Evolutionary conservation across 2,329 filamentous ascomycete genomes (phyloP).

Genomic region (Colletotrichum zoysiae): DNA sequence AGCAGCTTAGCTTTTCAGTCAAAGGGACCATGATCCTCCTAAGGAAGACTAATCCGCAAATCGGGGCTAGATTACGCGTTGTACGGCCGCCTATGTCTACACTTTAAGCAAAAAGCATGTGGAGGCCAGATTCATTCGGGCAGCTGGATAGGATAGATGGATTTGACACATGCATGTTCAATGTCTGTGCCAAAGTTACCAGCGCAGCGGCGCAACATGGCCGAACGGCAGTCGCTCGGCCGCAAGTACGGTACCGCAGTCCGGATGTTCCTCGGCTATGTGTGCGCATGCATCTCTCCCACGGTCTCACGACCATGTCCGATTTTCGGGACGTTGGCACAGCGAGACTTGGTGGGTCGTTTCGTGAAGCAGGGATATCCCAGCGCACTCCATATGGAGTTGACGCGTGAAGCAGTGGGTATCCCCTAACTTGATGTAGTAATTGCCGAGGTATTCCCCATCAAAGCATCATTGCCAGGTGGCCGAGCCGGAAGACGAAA

Average conservation of each 20-base stretch:
- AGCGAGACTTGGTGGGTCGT: conserved; percentile 13
- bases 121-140: not conserved
- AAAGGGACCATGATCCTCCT: not conserved
- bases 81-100: not conserved
- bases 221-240: not conserved
- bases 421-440: conserved; percentile 28
- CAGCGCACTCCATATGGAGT: conserved; percentile 4
- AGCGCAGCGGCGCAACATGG: not conserved
- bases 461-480: conserved; percentile 29
- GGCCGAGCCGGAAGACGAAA: conserved; percentile 31
- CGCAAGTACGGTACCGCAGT: not conserved
- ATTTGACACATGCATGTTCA: not conserved
- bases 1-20: not conserved
- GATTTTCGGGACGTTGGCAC: conserved; percentile 24
- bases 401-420: conserved; percentile 15
- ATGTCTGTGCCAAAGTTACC: not conserved
- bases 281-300: not conserved
- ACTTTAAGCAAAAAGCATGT: not conserved
- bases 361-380: conserved; percentile 5
- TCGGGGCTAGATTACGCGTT: not conserved
- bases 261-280: conserved; percentile 10
- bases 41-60: not conserved
- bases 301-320: conserved; percentile 25
- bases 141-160: not conserved
- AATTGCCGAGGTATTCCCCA: conserved; percentile 32